phyloP scores from a whole-genome alignment of 1,284 basidiomycete genomes.

The Trichosporon sp. region DNA sequence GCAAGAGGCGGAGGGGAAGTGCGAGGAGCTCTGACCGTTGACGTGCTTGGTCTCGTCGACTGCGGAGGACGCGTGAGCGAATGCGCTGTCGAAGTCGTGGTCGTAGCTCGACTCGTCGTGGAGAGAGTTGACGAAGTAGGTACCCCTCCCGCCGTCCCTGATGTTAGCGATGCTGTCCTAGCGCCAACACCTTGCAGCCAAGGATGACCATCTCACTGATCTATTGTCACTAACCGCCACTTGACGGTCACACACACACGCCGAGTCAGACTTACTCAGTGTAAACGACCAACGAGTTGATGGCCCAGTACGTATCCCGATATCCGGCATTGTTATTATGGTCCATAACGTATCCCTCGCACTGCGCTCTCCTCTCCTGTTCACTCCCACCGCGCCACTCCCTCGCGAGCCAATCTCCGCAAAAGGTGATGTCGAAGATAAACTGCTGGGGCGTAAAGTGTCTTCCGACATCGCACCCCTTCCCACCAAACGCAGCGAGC shows the following conservation, averaged over 20 bases:
- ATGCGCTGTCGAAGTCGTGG: not conserved
- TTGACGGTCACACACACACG: no score
- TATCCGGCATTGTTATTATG: not conserved
- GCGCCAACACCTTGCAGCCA: no score
- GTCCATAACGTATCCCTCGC: not conserved
- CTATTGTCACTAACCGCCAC: not conserved
- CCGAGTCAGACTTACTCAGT: not conserved
- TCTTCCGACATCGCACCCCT: not conserved
- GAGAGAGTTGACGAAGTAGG: not conserved
- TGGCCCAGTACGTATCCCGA: not conserved
- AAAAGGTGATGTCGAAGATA: conserved; percentile 1
- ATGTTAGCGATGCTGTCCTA: not conserved
- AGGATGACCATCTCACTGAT: no score
- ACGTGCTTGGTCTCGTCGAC: not conserved
- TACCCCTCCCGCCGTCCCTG: not conserved
- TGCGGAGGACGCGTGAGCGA: not conserved
- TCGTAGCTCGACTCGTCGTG: not conserved
- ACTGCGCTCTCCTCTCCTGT: not conserved
- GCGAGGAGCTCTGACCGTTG: not conserved
- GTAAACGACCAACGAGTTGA: not conserved
- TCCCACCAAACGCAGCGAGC: not conserved
- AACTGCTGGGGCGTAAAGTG: not conserved
- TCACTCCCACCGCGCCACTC: not conserved
- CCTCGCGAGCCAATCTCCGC: not conserved
- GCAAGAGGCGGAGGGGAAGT: not conserved